A percentile compares a stretch with the other conserved stretches of the same genome.
Conservation (phyloP, 441 rosid genomes). For the Geranium incanum region DNA sequence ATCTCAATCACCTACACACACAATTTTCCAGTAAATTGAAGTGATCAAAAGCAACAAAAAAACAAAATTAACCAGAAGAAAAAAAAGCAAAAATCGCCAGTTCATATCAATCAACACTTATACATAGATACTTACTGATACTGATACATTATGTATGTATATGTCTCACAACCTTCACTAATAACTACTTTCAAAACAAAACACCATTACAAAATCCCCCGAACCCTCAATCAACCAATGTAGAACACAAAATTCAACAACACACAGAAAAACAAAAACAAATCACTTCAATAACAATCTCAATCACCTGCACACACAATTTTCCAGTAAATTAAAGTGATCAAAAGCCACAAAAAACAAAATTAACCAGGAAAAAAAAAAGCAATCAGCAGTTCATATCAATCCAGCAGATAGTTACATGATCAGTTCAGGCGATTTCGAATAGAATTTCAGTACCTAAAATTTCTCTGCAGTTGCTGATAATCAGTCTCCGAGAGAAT, state of each 20-base stretch:
- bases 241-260: neutral
- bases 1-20: neutral
- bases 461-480: constrained; percentile 1
- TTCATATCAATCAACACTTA: neutral
- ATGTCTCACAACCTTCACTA: neutral
- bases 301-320: neutral
- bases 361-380: neutral
- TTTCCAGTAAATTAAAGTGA: constrained; percentile 7
- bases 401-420: neutral
- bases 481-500: constrained; percentile 11
- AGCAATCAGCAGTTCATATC: neutral
- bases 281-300: neutral
- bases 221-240: neutral
- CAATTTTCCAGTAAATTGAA: constrained; percentile 1
- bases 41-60: neutral
- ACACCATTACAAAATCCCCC: neutral
- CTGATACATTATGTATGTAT: neutral
- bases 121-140: too few relatives aligned
- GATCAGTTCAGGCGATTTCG: constrained; percentile 3
- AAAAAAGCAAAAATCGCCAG: neutral
- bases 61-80: neutral
- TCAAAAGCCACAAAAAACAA: neutral
- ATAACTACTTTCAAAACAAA: neutral
- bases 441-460: neutral
- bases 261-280: neutral